phyloP scores from a whole-genome alignment of 164 flowering plant species.

The Magnolia kwangsiensis region DNA sequence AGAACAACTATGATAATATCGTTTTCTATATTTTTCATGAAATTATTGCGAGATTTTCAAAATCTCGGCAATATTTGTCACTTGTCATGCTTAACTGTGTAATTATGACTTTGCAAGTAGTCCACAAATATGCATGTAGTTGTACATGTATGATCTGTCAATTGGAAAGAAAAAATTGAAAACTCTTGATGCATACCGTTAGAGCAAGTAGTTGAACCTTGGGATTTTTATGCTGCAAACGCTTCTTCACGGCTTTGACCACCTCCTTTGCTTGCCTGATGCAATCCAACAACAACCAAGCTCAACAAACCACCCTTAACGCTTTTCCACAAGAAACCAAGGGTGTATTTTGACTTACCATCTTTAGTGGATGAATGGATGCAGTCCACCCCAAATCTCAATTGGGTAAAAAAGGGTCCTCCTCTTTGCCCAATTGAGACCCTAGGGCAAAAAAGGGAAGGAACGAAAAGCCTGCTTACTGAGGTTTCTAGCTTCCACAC shows the following conservation, averaged over 20 bases:
- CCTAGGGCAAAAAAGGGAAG: no score
- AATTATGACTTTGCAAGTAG: not conserved
- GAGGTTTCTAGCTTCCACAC: no score
- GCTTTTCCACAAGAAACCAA: not conserved
- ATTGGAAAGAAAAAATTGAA: not conserved
- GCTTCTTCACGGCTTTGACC: slow-evolving; percentile 76
- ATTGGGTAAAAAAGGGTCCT: not conserved
- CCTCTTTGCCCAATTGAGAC: no score
- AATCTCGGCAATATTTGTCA: no score
- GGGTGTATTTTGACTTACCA: not conserved
- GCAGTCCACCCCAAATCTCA: not conserved
- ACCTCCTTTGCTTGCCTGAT: slow-evolving; percentile 90
- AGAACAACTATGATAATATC: no score
- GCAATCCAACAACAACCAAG: slow-evolving; percentile 10
- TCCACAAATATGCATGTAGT: not conserved
- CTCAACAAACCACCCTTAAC: not conserved
- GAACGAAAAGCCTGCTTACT: no score
- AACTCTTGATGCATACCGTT: slow-evolving; percentile 51
- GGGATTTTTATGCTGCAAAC: slow-evolving; percentile 79
- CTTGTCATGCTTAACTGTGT: no score
- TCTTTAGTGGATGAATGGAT: not conserved
- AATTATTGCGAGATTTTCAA: no score
- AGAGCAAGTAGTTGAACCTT: slow-evolving; percentile 81
- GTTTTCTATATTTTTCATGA: no score
- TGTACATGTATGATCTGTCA: not conserved